phyloP scores from a whole-genome alignment of 2,329 filamentous ascomycete genomes.

The Pseudogymnoascus sp. region DNA sequence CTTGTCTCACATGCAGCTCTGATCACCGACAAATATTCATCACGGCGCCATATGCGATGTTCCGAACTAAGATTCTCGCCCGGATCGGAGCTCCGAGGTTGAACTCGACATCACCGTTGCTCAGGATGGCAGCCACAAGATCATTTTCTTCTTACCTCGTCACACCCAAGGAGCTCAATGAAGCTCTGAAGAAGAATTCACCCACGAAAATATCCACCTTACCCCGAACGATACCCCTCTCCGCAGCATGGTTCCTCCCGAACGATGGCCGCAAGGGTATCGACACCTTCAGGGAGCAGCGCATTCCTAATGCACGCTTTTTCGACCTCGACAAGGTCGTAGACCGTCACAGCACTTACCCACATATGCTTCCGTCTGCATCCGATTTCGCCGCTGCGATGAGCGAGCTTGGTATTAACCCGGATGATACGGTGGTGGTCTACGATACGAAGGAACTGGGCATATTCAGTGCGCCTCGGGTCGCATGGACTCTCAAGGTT shows the following conservation, averaged over 20 bases:
- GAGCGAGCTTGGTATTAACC: slow-evolving; percentile 78
- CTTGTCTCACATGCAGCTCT: background rate
- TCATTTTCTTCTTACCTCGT: slow-evolving; percentile 78
- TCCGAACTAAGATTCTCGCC: slow-evolving; percentile 14
- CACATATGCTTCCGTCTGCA: slow-evolving; percentile 87
- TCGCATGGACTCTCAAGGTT: slow-evolving; percentile 85
- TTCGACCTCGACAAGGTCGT: slow-evolving; percentile 93
- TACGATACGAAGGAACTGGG: slow-evolving; percentile 90
- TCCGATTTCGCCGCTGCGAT: slow-evolving; percentile 81
- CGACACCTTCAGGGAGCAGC: slow-evolving; percentile 71
- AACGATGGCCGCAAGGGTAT: slow-evolving; percentile 81
- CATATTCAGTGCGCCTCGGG: slow-evolving; percentile 88
- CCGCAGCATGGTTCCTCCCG: slow-evolving; percentile 92
- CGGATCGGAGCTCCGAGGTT: slow-evolving; percentile 10
- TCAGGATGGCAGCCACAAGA: slow-evolving; percentile 39
- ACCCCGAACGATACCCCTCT: slow-evolving; percentile 79
- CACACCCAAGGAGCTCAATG: slow-evolving; percentile 72
- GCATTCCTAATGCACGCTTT: slow-evolving; percentile 86
- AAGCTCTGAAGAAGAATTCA: slow-evolving; percentile 76
- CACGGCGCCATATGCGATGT: background rate
- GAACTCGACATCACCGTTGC: slow-evolving; percentile 14
- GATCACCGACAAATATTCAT: background rate
- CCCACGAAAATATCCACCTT: slow-evolving; percentile 73
- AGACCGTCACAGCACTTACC: slow-evolving; percentile 81
- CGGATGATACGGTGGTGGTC: slow-evolving; percentile 85